Evolutionary conservation across 1,284 basidiomycete genomes (phyloP).

Genomic region (Puccinia triticina): DNA sequence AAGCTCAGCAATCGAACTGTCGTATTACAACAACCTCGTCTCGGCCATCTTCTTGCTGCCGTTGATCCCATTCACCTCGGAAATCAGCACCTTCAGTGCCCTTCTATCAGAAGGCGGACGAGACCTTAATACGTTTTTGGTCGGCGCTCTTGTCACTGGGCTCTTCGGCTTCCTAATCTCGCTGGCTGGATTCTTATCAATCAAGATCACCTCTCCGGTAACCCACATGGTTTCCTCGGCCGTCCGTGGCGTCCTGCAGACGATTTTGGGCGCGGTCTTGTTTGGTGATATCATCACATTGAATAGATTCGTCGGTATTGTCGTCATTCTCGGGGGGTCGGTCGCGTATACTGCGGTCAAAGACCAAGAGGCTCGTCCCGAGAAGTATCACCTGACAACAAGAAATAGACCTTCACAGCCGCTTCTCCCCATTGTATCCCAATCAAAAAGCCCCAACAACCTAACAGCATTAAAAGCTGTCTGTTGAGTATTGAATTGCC

Average conservation of each 20-base stretch:
- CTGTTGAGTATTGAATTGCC: neutral
- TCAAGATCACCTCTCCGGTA: conserved; percentile 72
- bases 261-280: conserved; percentile 73
- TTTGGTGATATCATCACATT: conserved; percentile 74
- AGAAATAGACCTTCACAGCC: neutral
- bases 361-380: conserved; percentile 57
- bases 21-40: conserved; percentile 74
- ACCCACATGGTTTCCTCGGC: conserved; percentile 77
- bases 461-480: neutral
- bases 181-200: conserved; percentile 70
- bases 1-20: conserved; percentile 71
- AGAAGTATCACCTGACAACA: neutral
- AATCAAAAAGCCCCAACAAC: neutral
- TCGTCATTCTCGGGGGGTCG: conserved; percentile 70
- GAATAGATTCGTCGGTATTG: conserved; percentile 76
- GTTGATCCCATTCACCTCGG: conserved; percentile 68
- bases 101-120: conserved; percentile 57
- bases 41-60: conserved; percentile 69
- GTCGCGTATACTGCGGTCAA: conserved; percentile 19
- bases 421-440: neutral
- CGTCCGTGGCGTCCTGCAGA: conserved; percentile 76
- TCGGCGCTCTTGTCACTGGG: conserved; percentile 70
- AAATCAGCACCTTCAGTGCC: conserved; percentile 63
- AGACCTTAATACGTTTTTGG: conserved; percentile 64
- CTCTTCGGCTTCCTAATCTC: conserved; percentile 74